Evolutionary conservation across 768 basidiomycete species (phyloP).

Genomic region (Boletus speciosus): DNA sequence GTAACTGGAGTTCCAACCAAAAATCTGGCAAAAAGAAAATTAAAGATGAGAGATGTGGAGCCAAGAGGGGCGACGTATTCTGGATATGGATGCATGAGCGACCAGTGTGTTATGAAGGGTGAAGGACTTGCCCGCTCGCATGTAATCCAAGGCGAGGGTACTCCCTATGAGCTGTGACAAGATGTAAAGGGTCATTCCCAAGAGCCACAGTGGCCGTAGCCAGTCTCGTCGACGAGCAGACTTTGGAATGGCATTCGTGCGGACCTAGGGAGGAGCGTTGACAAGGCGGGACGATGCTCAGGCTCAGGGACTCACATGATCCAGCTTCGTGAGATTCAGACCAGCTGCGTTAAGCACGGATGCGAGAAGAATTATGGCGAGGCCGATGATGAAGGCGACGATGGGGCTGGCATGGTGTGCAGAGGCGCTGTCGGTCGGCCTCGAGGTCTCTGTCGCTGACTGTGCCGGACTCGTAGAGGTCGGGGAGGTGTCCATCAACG

Average conservation of each 20-base stretch:
- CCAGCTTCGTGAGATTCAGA: conserved; percentile 92
- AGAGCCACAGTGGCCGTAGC: conserved; percentile 82
- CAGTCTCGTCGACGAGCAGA: conserved; percentile 70
- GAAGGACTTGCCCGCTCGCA: conserved; percentile 65
- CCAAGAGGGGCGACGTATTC: conserved; percentile 97
- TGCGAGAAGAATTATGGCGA: conserved; percentile 78
- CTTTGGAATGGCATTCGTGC: conserved; percentile 75
- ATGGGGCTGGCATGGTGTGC: conserved; percentile 52
- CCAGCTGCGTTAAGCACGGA: conserved; percentile 89
- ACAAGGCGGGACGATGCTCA: not conserved
- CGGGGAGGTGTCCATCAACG: conserved; percentile 19
- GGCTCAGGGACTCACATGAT: conserved; percentile 59
- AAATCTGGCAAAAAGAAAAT: conserved; percentile 91
- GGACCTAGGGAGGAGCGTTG: conserved; percentile 44
- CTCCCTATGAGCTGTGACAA: conserved; percentile 85
- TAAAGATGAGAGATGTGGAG: conserved; percentile 91
- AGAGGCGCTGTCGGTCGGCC: conserved; percentile 22
- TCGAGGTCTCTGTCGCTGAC: conserved; percentile 12
- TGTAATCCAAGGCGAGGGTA: conserved; percentile 82
- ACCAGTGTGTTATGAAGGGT: not conserved
- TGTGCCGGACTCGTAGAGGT: conserved; percentile 18
- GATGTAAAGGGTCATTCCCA: conserved; percentile 94
- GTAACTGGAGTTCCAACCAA: conserved; percentile 85
- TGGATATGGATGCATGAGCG: conserved; percentile 27
- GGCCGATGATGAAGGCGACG: conserved; percentile 77